Percentiles rank a stretch among this genome's conserved stretches.
Conservation (phyloP, 306 rosid genomes). For the Inga leiocalycina region DNA sequence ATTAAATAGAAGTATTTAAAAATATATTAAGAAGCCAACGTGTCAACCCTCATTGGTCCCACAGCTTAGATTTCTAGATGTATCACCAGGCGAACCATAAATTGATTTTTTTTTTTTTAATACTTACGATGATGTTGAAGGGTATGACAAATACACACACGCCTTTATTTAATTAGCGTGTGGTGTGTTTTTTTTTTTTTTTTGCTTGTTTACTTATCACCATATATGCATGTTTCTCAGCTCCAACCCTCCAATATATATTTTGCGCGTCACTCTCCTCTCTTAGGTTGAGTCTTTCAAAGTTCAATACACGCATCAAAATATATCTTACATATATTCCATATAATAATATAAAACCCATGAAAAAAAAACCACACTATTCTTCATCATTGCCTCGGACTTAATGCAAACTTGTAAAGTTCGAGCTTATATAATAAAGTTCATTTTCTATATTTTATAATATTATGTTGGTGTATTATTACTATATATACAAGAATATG, state of each 20-base stretch:
- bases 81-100: not conserved
- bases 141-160: not conserved
- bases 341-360: not conserved
- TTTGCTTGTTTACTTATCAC: not conserved
- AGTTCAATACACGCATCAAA: not conserved
- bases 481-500: not conserved
- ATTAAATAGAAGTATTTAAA: too few species aligned
- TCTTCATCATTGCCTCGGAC: not conserved
- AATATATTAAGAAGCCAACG: too few species aligned
- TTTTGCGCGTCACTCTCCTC: not conserved
- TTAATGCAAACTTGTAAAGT: not conserved
- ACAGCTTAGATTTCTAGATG: not conserved
- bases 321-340: not conserved
- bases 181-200: not conserved
- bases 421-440: not conserved
- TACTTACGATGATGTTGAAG: not conserved
- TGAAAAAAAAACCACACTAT: not conserved
- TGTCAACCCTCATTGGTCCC: too few species aligned
- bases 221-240: not conserved
- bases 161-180: not conserved
- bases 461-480: not conserved
- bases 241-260: not conserved
- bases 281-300: not conserved
- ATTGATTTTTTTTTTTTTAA: not conserved
- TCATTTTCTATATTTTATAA: not conserved